A percentile compares a stretch with the other conserved stretches of the same genome.
These are phyloP conservation scores for Miamiensis avidus DNA, from an alignment of 169 alveolate species.

Conservation along the genomic window DNA sequence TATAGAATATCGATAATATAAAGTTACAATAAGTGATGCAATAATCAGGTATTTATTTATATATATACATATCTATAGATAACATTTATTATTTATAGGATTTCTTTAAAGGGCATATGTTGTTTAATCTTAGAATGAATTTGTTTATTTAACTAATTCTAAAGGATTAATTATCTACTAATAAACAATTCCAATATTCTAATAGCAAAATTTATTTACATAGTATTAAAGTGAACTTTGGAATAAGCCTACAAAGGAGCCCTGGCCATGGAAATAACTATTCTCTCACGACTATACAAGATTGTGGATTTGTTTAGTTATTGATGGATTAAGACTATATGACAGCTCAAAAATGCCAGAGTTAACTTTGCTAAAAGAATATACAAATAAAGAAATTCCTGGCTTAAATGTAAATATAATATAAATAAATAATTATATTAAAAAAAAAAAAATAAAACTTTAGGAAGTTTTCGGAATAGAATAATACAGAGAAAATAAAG, in stretches of 20 bases:
- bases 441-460: too few species aligned
- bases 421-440: too few species aligned
- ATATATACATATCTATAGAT: too few species aligned
- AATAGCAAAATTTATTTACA: not conserved
- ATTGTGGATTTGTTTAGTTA: not conserved
- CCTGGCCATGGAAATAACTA: not conserved
- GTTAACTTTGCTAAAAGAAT: not conserved
- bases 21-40: too few species aligned
- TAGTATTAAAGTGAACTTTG: not conserved
- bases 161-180: too few species aligned
- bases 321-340: not conserved
- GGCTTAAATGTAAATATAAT: not conserved
- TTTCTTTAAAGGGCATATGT: too few species aligned
- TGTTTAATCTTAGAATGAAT: too few species aligned
- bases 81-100: too few species aligned
- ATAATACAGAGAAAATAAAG: too few species aligned
- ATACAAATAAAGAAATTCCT: not conserved
- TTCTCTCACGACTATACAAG: not conserved
- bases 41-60: too few species aligned
- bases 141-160: not conserved
- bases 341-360: not conserved
- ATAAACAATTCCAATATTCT: not conserved
- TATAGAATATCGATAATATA: too few species aligned
- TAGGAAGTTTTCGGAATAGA: not conserved
- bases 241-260: not conserved